Base-by-base conservation (phyloP, 495 filamentous ascomycete species). In the Hypoxylon fuscum region DNA sequence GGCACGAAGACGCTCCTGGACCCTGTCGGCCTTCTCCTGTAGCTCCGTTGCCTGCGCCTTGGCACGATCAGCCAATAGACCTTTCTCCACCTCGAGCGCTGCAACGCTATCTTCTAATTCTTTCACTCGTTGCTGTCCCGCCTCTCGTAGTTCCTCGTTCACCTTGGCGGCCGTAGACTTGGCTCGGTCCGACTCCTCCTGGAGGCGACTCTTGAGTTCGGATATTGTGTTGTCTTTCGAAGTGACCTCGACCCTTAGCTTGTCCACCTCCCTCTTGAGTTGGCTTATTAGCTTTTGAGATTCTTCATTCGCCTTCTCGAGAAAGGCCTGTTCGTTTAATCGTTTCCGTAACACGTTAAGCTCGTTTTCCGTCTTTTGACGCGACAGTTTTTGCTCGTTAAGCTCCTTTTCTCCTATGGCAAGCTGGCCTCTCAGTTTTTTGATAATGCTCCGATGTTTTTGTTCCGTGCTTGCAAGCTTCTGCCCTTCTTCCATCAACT, bases 401-500 rank as follows among this genome's bases (percentile, higher is more conserved):
- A 82, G 58, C 53, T 87, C 84, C 68, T 90, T 93, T 38, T 88
- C 89, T 37, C 81, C 79, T 41, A 90, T 83, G 40, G 71, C 72
- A 21, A 80, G 66, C 64, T 89, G 87, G 1, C 72, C 67, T 10
- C 93, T 84, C 43, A 98, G 74, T 70, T 91, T 94, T 77, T 93
- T 97, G 60, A 98, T 88, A 1, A 87, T 87, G 11, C 85, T 87
- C 35, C 92, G 81, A 59, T 95, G 87, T 64, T 90, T 89, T 66
- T 97, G 82, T 64, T 98, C 95, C 12, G 86, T 88, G 65, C 88
- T 90, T 2, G 89, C 90, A 9, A 98, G 81, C 58, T 90, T 93
- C 69, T 96, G 91, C 0, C 96, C 95, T 75, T 98, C 95, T 67
- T 96, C 88, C 74, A 98, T 88, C 11, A 98, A 77, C 37, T 93